Conservation (phyloP, 495 filamentous ascomycete genomes). For the Penicillium antarcticum region DNA sequence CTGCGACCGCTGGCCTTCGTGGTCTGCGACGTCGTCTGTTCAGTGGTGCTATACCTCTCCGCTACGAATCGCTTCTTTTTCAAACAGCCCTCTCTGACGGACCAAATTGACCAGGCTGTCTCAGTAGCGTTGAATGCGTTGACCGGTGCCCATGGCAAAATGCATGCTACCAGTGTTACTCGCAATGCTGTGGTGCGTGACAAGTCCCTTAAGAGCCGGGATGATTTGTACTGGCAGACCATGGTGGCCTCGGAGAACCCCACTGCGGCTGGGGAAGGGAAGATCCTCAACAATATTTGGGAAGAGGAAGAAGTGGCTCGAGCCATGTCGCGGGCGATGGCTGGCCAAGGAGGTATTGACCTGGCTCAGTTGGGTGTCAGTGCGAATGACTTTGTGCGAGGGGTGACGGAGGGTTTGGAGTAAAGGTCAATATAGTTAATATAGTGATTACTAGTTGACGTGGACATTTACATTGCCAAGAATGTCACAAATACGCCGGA, state of each 20-base stretch:
- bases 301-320: slow-evolving; percentile 56
- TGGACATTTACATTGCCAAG: not conserved
- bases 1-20: slow-evolving; percentile 58
- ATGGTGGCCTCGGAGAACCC: slow-evolving; percentile 39
- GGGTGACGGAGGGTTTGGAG: slow-evolving; percentile 39
- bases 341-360: slow-evolving; percentile 45
- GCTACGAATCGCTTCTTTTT: slow-evolving; percentile 71
- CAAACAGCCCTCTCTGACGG: slow-evolving; percentile 45
- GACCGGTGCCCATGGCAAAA: slow-evolving; percentile 44
- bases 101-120: slow-evolving; percentile 41
- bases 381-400: slow-evolving; percentile 44
- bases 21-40: slow-evolving; percentile 57
- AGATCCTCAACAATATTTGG: slow-evolving; percentile 37
- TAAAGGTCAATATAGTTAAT: not conserved
- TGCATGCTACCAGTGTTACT: slow-evolving; percentile 52
- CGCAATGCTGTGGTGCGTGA: slow-evolving; percentile 60
- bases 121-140: slow-evolving; percentile 38
- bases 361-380: slow-evolving; percentile 42
- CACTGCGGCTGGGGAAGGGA: slow-evolving; percentile 26
- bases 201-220: slow-evolving; percentile 46
- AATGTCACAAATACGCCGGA: slow-evolving; percentile 4
- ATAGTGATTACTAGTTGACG: too few relatives aligned
- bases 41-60: slow-evolving; percentile 63
- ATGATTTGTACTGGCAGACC: slow-evolving; percentile 58
- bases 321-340: slow-evolving; percentile 48